Base-by-base conservation (phyloP, 192 early-diverging fungal species). In the Backusella psychrophila region DNA sequence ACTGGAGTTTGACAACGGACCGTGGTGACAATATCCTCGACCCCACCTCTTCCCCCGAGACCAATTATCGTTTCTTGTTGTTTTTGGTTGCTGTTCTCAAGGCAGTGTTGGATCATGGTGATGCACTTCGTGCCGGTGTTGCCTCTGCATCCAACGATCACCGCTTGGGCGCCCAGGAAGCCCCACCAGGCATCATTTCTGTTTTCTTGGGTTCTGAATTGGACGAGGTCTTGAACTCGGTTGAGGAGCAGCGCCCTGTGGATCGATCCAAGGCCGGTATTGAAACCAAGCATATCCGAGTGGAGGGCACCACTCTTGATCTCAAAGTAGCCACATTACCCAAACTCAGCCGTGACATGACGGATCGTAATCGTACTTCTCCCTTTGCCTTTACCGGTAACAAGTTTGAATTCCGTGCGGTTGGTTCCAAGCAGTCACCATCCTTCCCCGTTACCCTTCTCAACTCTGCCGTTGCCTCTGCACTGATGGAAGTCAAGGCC, bases 321-420 rank as follows among this genome's bases (percentile, higher is more conserved):
- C 88, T 99, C 78, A 98, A 98, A 90, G 95, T 97, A 46, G 90
- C 96, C 11, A 91, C 92, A 9, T 89, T 99, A 56, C 96, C 98
- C 73, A 87, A 89, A 79, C 96, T 99, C 79, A 78, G 92, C 21
- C 95, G 98, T 82, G 98, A 99, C 85, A 85, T 99, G 81, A 99
- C 98, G 21, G 98, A 99, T 86, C 96, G 98, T 87, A 99, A 99
- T 93, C 95, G 97, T 81, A 99, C 98, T 36, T 98, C 96, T 69
- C 97, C 98, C 44, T 98, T 99, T 74, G 98, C 98, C 70, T 99
- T 99, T 84, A 99, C 98, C 74, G 98, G 98, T 49, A 99, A 99
- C 93, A 99, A 99, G 91, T 99, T 99, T 78, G 98, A 99, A 90
- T 99, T 98, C 96, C 94, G 96, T 85, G 96, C 98, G 52, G 96